Percentiles rank a stretch among this genome's conserved stretches.
phyloP scores from a whole-genome alignment of 192 early-diverging fungal genomes.

The Entomortierella parvispora region DNA sequence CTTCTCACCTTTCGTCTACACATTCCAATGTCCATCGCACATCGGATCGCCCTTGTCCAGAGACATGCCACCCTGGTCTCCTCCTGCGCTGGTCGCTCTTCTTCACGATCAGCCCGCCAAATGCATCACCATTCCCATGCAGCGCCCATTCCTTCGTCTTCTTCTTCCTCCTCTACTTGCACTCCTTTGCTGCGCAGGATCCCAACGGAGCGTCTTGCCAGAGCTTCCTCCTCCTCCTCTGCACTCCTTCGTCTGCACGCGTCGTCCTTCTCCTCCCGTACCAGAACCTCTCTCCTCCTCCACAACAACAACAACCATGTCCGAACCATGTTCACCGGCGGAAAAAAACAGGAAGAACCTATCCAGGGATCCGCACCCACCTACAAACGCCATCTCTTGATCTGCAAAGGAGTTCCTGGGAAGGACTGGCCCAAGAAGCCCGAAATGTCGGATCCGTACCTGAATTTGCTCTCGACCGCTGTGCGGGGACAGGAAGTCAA shows the following conservation, averaged over 20 bases:
- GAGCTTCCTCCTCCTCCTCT: not conserved
- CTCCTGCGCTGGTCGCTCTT: not conserved
- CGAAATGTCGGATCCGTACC: constrained; percentile 36
- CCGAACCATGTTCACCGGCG: no score
- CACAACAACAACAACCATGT: no score
- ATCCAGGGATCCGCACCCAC: constrained; percentile 38
- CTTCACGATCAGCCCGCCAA: not conserved
- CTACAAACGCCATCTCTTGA: constrained; percentile 44
- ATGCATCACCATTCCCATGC: not conserved
- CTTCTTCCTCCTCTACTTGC: no score
- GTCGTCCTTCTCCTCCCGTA: not conserved
- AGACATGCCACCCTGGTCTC: not conserved
- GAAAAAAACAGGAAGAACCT: constrained; percentile 19
- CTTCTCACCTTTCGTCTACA: not conserved
- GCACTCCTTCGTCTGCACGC: not conserved
- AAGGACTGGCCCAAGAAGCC: constrained; percentile 41
- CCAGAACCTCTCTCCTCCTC: not conserved
- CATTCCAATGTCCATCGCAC: not conserved
- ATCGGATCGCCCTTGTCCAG: not conserved
- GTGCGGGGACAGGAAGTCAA: constrained; percentile 48
- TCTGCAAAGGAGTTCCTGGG: constrained; percentile 31
- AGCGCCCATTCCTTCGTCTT: no score
- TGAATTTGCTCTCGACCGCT: constrained; percentile 24
- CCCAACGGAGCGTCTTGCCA: no score
- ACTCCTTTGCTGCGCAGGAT: no score